Evolutionary conservation across 73 alveolate species (phyloP).

Genomic region (Tetrahymena malaccensis): DNA sequence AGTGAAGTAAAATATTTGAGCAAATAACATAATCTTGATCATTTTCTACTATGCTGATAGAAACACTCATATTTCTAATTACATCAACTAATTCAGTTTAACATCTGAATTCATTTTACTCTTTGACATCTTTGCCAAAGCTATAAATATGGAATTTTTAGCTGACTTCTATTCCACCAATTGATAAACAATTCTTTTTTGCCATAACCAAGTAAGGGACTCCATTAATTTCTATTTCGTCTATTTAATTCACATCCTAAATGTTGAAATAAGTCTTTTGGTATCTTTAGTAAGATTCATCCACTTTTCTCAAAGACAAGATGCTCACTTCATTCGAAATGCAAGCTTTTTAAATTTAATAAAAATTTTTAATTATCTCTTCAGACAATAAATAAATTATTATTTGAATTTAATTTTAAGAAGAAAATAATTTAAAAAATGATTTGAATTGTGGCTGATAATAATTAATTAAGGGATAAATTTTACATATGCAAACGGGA

Average conservation of each 20-base stretch:
- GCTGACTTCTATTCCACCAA: not conserved
- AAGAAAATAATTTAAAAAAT: too few species aligned
- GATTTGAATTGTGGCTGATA: too few species aligned
- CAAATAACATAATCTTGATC: not conserved
- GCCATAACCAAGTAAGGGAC: not conserved
- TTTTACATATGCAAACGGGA: not conserved
- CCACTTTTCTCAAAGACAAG: not conserved
- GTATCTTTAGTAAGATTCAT: not conserved
- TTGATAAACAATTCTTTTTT: not conserved
- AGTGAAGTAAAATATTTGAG: not conserved
- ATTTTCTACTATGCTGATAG: not conserved
- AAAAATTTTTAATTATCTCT: not conserved
- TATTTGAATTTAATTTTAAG: not conserved
- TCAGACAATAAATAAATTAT: too few species aligned
- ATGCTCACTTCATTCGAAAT: not conserved
- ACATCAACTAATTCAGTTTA: not conserved
- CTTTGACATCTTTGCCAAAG: not conserved
- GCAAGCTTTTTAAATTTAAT: not conserved
- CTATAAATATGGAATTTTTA: not conserved
- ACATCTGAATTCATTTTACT: not conserved
- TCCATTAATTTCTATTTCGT: not conserved
- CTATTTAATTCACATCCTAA: not conserved
- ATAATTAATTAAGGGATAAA: not conserved
- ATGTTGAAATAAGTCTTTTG: not conserved
- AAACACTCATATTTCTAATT: not conserved